Evolutionary conservation across 306 rosid species (phyloP).

Genomic region (Medicago lupulina): DNA sequence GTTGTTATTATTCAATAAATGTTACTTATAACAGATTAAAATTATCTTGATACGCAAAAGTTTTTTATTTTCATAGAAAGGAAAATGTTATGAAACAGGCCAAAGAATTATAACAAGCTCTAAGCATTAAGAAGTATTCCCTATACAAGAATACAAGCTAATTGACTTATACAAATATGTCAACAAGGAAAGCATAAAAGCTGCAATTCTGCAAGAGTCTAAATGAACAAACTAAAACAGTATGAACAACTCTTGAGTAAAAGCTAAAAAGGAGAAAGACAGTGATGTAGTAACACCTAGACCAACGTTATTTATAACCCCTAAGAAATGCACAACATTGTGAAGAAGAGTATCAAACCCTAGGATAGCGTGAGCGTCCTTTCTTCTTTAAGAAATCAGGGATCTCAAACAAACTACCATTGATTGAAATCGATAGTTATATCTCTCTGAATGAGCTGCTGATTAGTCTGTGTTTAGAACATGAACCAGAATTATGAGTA

Average conservation of each 20-base stretch:
- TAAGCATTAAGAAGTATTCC: conserved; percentile 21
- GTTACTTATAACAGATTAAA: too few species aligned
- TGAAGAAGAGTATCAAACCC: conserved; percentile 55
- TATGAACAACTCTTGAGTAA: background rate
- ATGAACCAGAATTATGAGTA: conserved; percentile 33
- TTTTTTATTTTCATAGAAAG: background rate
- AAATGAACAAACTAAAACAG: conserved; percentile 16
- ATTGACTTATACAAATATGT: conserved; percentile 24
- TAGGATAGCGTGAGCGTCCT: conserved; percentile 91
- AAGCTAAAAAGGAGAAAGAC: background rate
- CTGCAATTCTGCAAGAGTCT: conserved; percentile 27
- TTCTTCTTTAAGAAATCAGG: conserved; percentile 95
- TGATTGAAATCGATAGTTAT: conserved; percentile 55
- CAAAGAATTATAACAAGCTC: conserved; percentile 22
- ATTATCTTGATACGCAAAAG: background rate
- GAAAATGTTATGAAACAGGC: conserved; percentile 1
- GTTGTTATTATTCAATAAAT: too few species aligned
- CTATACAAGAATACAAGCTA: conserved; percentile 41
- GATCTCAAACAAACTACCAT: conserved; percentile 71
- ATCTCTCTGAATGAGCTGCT: conserved; percentile 68
- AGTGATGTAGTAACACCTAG: background rate
- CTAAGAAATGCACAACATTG: conserved; percentile 36
- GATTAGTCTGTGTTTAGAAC: conserved; percentile 63
- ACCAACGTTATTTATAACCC: conserved; percentile 38
- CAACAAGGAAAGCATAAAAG: conserved; percentile 35